These are phyloP conservation scores for Sporobolus alterniflorus DNA, from an alignment of 202 grass and related monocot species.

Conservation along the genomic window DNA sequence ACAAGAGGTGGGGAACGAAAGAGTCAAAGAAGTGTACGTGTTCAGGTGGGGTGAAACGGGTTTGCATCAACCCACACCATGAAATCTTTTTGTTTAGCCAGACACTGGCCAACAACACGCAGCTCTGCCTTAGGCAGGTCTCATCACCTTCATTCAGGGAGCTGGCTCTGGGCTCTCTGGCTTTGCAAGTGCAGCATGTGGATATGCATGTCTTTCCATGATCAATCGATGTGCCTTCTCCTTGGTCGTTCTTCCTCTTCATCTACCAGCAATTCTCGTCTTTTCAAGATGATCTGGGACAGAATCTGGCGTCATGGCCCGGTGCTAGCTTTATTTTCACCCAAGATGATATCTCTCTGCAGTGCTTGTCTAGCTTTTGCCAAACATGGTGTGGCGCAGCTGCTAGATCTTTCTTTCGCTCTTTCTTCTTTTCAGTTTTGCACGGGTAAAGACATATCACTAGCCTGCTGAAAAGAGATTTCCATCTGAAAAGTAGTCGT, in stretches of 20 bases:
- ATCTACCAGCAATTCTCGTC: constrained; percentile 1
- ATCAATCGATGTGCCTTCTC: constrained; percentile 26
- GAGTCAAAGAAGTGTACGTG: too few species aligned
- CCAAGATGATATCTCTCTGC: constrained; percentile 28
- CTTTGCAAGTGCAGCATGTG: constrained; percentile 43
- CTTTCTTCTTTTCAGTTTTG: constrained; percentile 48
- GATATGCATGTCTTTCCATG: constrained; percentile 8
- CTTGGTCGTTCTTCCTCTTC: background rate
- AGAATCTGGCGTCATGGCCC: too few species aligned
- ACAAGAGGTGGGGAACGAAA: constrained; percentile 26
- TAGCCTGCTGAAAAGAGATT: constrained; percentile 34
- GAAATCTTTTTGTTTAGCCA: constrained; percentile 24
- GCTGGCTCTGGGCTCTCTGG: background rate
- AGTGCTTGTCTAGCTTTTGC: constrained; percentile 42
- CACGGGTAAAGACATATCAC: constrained; percentile 42
- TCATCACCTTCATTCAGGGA: constrained; percentile 38
- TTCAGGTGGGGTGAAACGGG: too few species aligned
- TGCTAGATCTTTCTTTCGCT: constrained; percentile 42
- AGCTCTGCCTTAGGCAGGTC: background rate
- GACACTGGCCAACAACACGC: background rate
- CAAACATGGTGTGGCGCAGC: constrained; percentile 31
- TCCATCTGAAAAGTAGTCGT: constrained; percentile 46
- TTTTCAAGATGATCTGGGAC: constrained; percentile 30
- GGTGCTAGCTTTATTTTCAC: background rate
- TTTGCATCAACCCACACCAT: too few species aligned